phyloP scores from a whole-genome alignment of 345 rosid species.

The Gossypium ekmanianum region DNA sequence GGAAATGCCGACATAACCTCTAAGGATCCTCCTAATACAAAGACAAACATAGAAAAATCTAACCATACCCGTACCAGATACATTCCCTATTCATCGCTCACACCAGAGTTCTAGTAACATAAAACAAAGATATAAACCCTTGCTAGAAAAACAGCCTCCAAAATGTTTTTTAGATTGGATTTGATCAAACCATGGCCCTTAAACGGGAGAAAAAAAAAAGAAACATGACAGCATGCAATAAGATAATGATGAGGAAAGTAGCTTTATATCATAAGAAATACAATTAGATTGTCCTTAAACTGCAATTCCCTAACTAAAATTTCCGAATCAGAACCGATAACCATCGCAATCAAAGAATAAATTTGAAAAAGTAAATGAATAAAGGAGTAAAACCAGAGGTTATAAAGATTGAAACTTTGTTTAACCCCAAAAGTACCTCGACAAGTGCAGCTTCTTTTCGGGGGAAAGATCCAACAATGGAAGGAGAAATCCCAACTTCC shows the following conservation, averaged over 20 bases:
- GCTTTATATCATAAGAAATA: not conserved
- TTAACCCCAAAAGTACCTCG: slow-evolving; percentile 45
- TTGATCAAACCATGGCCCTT: not conserved
- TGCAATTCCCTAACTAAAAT: not conserved
- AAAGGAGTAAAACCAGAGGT: not conserved
- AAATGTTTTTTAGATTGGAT: not conserved
- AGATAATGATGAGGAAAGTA: not conserved
- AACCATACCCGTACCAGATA: no score
- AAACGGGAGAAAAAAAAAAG: not conserved
- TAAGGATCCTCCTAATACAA: no score
- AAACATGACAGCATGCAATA: not conserved
- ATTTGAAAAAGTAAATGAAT: not conserved
- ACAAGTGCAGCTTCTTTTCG: slow-evolving; percentile 85
- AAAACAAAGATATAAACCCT: not conserved
- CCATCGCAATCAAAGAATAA: slow-evolving; percentile 1
- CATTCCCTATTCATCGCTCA: no score
- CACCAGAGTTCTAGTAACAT: no score
- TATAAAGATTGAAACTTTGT: not conserved
- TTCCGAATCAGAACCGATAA: not conserved
- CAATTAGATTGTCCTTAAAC: not conserved
- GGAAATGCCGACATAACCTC: no score
- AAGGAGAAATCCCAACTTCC: slow-evolving; percentile 83
- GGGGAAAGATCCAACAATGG: slow-evolving; percentile 79
- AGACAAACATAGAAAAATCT: no score
- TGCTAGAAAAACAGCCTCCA: not conserved